Base-by-base conservation (phyloP, 495 filamentous ascomycete genomes). In the Neurospora pannonica region DNA sequence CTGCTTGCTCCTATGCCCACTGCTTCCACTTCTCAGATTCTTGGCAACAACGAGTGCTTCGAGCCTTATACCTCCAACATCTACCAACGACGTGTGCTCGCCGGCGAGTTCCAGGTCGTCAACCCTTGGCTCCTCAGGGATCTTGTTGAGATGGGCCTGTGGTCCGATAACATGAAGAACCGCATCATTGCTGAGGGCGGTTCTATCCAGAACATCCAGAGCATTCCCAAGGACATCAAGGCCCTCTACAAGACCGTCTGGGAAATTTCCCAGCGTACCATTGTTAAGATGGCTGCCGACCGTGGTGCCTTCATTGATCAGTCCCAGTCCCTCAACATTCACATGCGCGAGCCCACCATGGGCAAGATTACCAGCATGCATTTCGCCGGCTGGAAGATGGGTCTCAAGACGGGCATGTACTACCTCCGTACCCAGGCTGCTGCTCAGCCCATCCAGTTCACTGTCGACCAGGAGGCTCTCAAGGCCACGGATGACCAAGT, bases 101-200 rank as follows among this genome's bases (percentile, higher is more conserved):
- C 96, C 74, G 96, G 96, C 80, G 96, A 99, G 82, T 99, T 99
- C 90, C 96, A 99, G 85, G 93, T 99, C 71, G 96, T 99, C 83
- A 99, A 99, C 88, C 96, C 96, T 37, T 98, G 97, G 97, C 86
- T 99, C 70, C 90, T 99, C 72, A 98, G 97, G 88, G 96, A 99
- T 79, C 90, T 99, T 19, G 96, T 99, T 74, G 96, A 99, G 78
- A 92, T 98, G 86, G 96, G 96, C 75, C 88, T 99, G 38, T 99
- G 96, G 96, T 97, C 95, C 42, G 96, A 99, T 84, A 94, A 94
- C 87, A 99, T 99, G 96, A 99, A 99, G 89, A 99, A 99, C 87
- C 94, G 96, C 77, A 99, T 99, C 87, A 98, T 99, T 78, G 92
- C 96, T 75, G 95, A 96, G 70, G 94, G 94, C 76, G 96, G 96